Percentiles rank a stretch among this genome's conserved stretches.
Evolutionary conservation across 257 asterid species (phyloP).

Genomic region (Scutellaria minor): DNA sequence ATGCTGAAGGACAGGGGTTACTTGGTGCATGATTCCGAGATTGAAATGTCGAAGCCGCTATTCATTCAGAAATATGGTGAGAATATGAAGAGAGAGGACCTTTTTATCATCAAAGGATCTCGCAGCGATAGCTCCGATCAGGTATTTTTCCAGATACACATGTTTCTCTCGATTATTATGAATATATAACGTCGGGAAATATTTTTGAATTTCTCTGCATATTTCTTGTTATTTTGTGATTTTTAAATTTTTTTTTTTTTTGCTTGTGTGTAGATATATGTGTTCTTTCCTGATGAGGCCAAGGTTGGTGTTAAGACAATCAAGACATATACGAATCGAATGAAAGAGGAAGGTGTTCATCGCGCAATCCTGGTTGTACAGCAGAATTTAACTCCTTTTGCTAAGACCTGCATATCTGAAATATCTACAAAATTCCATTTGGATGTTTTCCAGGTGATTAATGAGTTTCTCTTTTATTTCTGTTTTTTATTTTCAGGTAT

Average conservation of each 20-base stretch:
- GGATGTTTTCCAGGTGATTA: constrained; percentile 73
- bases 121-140: constrained; percentile 48
- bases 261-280: constrained; percentile 56
- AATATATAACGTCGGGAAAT: background rate
- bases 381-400: constrained; percentile 61
- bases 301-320: constrained; percentile 68
- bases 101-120: constrained; percentile 44
- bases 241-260: background rate
- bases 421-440: constrained; percentile 57
- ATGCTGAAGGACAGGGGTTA: constrained; percentile 55
- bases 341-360: constrained; percentile 61
- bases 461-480: background rate
- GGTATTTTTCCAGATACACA: constrained; percentile 37
- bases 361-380: constrained; percentile 71
- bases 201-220: background rate
- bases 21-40: constrained; percentile 43
- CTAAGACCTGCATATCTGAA: constrained; percentile 52
- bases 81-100: constrained; percentile 70
- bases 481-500: background rate
- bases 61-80: constrained; percentile 54
- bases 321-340: constrained; percentile 51
- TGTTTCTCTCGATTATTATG: constrained; percentile 6
- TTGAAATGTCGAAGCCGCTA: constrained; percentile 40
- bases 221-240: constrained; percentile 8
- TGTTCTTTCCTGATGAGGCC: constrained; percentile 68